These are phyloP conservation scores for Metrosideros polymorpha DNA, from an alignment of 441 rosid species.

Conservation along the genomic window DNA sequence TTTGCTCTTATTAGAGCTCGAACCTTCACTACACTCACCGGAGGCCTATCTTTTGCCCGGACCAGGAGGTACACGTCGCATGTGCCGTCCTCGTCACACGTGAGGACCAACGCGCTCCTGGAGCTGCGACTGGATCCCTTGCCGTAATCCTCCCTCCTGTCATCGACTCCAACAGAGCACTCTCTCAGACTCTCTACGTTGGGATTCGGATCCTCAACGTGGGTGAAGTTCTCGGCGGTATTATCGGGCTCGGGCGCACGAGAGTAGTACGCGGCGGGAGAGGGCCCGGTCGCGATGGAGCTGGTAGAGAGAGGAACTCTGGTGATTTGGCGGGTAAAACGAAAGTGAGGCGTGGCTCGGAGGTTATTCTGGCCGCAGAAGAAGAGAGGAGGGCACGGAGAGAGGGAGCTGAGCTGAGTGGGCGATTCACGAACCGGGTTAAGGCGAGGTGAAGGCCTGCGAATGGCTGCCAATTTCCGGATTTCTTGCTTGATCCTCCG, in stretches of 20 bases:
- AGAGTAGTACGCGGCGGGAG: conserved; percentile 25
- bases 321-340: background rate
- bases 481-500: background rate
- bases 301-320: background rate
- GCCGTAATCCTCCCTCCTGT: conserved; percentile 13
- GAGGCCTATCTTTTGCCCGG: conserved; percentile 86
- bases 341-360: background rate
- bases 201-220: conserved; percentile 52
- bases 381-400: background rate
- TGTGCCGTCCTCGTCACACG: conserved; percentile 56
- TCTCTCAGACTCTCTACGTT: conserved; percentile 39
- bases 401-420: conserved; percentile 2
- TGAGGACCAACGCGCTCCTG: conserved; percentile 46
- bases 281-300: background rate
- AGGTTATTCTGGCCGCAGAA: background rate
- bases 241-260: conserved; percentile 22
- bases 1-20: background rate
- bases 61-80: conserved; percentile 85
- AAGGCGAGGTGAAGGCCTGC: background rate
- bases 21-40: conserved; percentile 25
- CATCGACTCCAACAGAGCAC: conserved; percentile 68
- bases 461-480: background rate
- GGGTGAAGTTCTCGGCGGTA: conserved; percentile 46
- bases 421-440: conserved; percentile 14
- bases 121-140: conserved; percentile 21